These are phyloP conservation scores for Capillidium heterosporum DNA, from an alignment of 371 early-diverging fungal genomes.

Conservation along the genomic window DNA sequence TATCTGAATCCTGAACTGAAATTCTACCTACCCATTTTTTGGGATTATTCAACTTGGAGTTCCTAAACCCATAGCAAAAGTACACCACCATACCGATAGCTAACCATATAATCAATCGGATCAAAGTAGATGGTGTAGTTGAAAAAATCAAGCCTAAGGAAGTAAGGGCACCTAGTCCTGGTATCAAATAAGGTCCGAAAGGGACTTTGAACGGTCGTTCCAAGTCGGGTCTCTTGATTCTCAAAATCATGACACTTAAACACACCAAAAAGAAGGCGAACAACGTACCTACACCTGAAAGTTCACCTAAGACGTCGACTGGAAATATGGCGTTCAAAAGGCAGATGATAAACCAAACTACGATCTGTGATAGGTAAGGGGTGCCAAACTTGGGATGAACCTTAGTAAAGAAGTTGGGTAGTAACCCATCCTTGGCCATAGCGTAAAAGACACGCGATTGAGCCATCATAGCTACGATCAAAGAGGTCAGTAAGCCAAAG, in stretches of 20 bases:
- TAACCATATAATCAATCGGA: slow-evolving; percentile 28
- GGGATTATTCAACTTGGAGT: slow-evolving; percentile 5
- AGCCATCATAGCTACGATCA: slow-evolving; percentile 20
- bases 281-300: slow-evolving; percentile 73
- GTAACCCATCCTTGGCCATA: slow-evolving; percentile 37
- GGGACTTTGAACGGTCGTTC: slow-evolving; percentile 60
- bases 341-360: slow-evolving; percentile 48
- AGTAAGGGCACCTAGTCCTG: slow-evolving; percentile 32
- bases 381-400: slow-evolving; percentile 33
- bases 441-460: slow-evolving; percentile 76
- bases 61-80: slow-evolving; percentile 34
- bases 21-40: too few species aligned
- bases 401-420: slow-evolving; percentile 19
- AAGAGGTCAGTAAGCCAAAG: background rate
- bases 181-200: slow-evolving; percentile 41
- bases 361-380: slow-evolving; percentile 48
- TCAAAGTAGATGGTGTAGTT: slow-evolving; percentile 34
- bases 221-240: slow-evolving; percentile 48
- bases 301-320: slow-evolving; percentile 62
- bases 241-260: slow-evolving; percentile 51
- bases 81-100: slow-evolving; percentile 53
- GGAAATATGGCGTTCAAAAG: slow-evolving; percentile 55
- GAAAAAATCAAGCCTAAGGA: slow-evolving; percentile 37
- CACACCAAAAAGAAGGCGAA: slow-evolving; percentile 71
- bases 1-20: too few species aligned